Conservation (phyloP, 1,284 basidiomycete species). For the Fomitopsis betulina region DNA sequence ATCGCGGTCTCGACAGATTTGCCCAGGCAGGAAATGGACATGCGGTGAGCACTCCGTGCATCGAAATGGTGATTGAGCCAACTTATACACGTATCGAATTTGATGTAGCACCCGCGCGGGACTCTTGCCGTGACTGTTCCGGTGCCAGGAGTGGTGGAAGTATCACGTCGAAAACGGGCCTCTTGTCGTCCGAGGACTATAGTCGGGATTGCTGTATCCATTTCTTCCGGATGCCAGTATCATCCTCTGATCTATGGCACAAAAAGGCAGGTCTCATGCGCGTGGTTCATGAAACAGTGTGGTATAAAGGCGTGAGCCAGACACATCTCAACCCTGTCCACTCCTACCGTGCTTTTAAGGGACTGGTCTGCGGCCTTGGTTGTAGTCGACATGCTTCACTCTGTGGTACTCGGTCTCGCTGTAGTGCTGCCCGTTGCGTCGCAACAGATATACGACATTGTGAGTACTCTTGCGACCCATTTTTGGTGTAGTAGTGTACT, state of each 20-base stretch:
- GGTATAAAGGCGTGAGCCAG: too few relatives aligned
- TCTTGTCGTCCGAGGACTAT: not conserved
- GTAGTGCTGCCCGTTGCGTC: slow-evolving; percentile 13
- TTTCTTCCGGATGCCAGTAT: not conserved
- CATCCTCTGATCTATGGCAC: too few relatives aligned
- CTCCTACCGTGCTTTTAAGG: too few relatives aligned
- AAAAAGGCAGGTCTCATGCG: too few relatives aligned
- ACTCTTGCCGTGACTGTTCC: not conserved
- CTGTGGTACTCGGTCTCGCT: slow-evolving; percentile 3
- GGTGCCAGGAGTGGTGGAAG: not conserved
- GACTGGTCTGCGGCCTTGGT: too few relatives aligned
- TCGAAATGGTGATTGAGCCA: too few relatives aligned
- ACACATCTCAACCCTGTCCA: too few relatives aligned
- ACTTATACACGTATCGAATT: not conserved
- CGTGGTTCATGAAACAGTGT: too few relatives aligned
- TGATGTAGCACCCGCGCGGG: not conserved
- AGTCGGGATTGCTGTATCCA: not conserved
- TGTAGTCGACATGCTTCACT: not conserved
- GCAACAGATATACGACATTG: slow-evolving; percentile 34
- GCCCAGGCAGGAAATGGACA: too few relatives aligned
- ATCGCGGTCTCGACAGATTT: too few relatives aligned
- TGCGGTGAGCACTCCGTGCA: too few relatives aligned
- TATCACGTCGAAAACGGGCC: not conserved
- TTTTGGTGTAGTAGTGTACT: too few relatives aligned
- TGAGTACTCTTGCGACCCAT: slow-evolving; percentile 12